phyloP scores from a whole-genome alignment of 2,329 filamentous ascomycete species.

The Talaromyces pinophilus region DNA sequence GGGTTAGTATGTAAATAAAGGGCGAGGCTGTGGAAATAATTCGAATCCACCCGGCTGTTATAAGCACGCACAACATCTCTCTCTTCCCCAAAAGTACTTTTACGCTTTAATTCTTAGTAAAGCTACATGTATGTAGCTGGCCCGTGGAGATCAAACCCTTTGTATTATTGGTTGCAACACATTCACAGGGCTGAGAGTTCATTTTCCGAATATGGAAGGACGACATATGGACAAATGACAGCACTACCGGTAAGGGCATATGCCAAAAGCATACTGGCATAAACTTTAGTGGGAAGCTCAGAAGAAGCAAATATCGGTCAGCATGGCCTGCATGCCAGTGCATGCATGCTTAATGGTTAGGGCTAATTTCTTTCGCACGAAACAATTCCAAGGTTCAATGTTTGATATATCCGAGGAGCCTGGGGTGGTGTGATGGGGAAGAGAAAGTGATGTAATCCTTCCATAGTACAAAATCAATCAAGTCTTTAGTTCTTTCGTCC shows the following conservation, averaged over 20 bases:
- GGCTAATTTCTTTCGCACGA: conserved; percentile 3
- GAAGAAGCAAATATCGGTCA: background rate
- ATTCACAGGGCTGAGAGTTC: background rate
- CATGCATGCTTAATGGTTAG: background rate
- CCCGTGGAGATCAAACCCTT: too few relatives aligned
- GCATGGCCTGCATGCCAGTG: background rate
- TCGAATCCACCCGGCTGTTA: too few relatives aligned
- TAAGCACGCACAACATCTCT: too few relatives aligned
- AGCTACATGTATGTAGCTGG: too few relatives aligned
- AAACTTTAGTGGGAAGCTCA: background rate
- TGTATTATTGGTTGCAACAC: too few relatives aligned
- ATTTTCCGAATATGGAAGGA: background rate
- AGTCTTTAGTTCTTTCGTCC: background rate
- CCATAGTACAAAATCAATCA: background rate
- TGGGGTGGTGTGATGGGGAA: background rate
- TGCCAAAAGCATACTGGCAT: background rate
- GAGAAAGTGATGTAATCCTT: background rate
- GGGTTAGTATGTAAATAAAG: too few relatives aligned
- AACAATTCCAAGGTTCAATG: background rate
- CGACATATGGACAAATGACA: too few relatives aligned
- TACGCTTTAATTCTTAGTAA: too few relatives aligned
- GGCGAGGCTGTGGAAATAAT: too few relatives aligned
- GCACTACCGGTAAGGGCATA: background rate
- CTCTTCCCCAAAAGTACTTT: too few relatives aligned
- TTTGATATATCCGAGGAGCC: background rate